Percentiles rank a stretch among this genome's conserved stretches.
phyloP scores from a whole-genome alignment of 2,329 filamentous ascomycete species.

The Botrytis elliptica region DNA sequence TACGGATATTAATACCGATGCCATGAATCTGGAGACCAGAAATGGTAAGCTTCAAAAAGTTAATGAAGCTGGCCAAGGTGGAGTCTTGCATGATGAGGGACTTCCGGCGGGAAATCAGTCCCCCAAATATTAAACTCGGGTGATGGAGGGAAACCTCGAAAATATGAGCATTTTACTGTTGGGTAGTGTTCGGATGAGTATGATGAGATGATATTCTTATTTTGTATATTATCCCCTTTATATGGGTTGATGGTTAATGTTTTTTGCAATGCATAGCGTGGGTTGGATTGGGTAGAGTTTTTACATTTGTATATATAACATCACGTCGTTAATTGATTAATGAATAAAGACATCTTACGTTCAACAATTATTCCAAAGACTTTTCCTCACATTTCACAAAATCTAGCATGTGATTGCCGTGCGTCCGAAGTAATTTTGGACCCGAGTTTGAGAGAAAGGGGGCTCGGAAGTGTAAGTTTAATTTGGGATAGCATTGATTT shows the following conservation, averaged over 20 bases:
- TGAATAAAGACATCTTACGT: neutral
- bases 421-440: neutral
- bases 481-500: neutral
- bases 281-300: neutral
- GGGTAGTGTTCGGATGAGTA: neutral
- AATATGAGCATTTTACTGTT: neutral
- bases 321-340: neutral
- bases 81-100: constrained; percentile 17
- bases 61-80: constrained; percentile 7
- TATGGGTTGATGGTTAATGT: neutral
- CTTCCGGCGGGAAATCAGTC: neutral
- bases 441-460: neutral
- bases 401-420: neutral
- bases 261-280: constrained; percentile 2
- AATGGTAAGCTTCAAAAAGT: constrained; percentile 12
- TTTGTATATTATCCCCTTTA: neutral
- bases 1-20: constrained; percentile 11
- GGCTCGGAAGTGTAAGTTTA: neutral
- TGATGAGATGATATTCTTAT: neutral
- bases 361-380: neutral
- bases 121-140: neutral
- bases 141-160: neutral
- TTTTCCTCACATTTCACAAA: neutral
- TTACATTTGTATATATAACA: constrained; percentile 1
- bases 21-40: constrained; percentile 15